Conservation (phyloP, 352 stramenopile genomes). For the Peronospora farinosa region DNA sequence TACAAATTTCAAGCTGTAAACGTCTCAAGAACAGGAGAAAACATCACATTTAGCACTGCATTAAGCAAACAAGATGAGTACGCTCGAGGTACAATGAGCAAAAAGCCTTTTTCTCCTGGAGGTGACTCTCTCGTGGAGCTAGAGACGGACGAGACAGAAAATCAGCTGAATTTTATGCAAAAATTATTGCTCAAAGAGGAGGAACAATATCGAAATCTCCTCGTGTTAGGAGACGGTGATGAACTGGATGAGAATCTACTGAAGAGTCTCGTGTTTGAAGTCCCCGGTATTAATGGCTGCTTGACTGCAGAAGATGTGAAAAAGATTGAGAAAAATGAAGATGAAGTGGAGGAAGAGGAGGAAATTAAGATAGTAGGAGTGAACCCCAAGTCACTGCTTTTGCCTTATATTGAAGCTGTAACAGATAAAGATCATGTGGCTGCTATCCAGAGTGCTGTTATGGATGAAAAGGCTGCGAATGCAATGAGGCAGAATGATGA, state of each 20-base stretch:
- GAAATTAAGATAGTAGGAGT: slow-evolving; percentile 38
- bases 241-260: slow-evolving; percentile 29
- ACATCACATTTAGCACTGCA: slow-evolving; percentile 55
- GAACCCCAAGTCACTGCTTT: slow-evolving; percentile 49
- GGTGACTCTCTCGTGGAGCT: slow-evolving; percentile 50
- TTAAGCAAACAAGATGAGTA: slow-evolving; percentile 78
- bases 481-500: slow-evolving; percentile 49
- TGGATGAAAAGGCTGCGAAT: slow-evolving; percentile 56
- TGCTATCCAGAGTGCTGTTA: slow-evolving; percentile 47
- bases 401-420: slow-evolving; percentile 65
- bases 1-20: slow-evolving; percentile 59
- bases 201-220: slow-evolving; percentile 34
- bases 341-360: neutral
- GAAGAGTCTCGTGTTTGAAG: slow-evolving; percentile 39
- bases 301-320: slow-evolving; percentile 47
- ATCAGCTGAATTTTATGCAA: slow-evolving; percentile 8
- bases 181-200: slow-evolving; percentile 20
- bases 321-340: slow-evolving; percentile 16
- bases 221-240: slow-evolving; percentile 26
- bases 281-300: slow-evolving; percentile 48
- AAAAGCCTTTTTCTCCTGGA: slow-evolving; percentile 63
- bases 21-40: slow-evolving; percentile 22
- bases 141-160: slow-evolving; percentile 2
- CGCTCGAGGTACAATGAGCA: slow-evolving; percentile 69
- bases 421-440: slow-evolving; percentile 43